phyloP scores from a whole-genome alignment of 2,329 filamentous ascomycete genomes.

The Gremmenia infestans region DNA sequence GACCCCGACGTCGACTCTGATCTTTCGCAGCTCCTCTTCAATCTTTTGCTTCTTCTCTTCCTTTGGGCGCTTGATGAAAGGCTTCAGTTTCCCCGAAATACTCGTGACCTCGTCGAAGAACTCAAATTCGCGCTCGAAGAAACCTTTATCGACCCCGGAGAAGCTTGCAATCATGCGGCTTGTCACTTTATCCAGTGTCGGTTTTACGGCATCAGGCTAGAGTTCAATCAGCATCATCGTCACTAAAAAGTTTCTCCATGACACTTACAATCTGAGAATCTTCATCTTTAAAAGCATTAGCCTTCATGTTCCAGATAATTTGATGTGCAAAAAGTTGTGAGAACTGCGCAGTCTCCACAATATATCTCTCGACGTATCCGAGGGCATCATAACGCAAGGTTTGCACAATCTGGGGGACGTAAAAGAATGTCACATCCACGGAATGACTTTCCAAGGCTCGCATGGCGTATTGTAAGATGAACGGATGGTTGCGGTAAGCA shows the following conservation, averaged over 20 bases:
- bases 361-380: slow-evolving; percentile 94
- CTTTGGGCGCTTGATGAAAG: slow-evolving; percentile 86
- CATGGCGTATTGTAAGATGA: slow-evolving; percentile 95
- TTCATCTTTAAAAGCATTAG: slow-evolving; percentile 96
- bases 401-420: slow-evolving; percentile 97
- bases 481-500: slow-evolving; percentile 84
- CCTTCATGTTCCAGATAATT: slow-evolving; percentile 99
- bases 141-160: slow-evolving; percentile 68
- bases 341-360: slow-evolving; percentile 92
- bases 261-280: slow-evolving; percentile 71
- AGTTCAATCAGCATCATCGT: slow-evolving; percentile 13
- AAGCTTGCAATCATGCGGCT: slow-evolving; percentile 78
- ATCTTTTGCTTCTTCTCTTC: slow-evolving; percentile 99
- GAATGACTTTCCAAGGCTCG: slow-evolving; percentile 88
- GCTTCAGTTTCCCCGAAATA: slow-evolving; percentile 92
- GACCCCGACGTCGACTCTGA: slow-evolving; percentile 93
- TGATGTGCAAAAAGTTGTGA: slow-evolving; percentile 99
- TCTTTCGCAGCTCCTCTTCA: slow-evolving; percentile 94
- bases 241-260: not conserved
- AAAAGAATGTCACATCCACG: slow-evolving; percentile 98
- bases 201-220: slow-evolving; percentile 85
- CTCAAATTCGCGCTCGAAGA: slow-evolving; percentile 92
- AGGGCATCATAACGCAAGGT: slow-evolving; percentile 86
- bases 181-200: slow-evolving; percentile 88
- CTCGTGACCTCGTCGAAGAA: slow-evolving; percentile 97